Evolutionary conservation across 257 asterid genomes (phyloP).

Genomic region (Plantago ovata): DNA sequence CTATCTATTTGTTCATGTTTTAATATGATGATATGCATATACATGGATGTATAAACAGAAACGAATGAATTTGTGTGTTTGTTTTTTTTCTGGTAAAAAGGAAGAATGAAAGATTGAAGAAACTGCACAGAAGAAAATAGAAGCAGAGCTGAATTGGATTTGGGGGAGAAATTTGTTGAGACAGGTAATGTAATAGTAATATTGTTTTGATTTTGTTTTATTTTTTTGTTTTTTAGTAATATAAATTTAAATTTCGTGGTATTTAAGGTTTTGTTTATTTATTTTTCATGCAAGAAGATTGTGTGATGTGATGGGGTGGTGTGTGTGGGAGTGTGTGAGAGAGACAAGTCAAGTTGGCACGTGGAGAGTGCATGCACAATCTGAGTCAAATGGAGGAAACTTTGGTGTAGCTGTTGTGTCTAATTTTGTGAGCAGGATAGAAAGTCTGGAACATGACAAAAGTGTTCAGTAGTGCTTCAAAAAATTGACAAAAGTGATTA

Average conservation of each 20-base stretch:
- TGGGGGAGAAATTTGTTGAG: constrained; percentile 12
- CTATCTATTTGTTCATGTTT: constrained; percentile 3
- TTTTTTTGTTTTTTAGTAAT: background rate
- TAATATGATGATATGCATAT: background rate
- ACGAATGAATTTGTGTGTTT: background rate
- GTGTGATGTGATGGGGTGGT: background rate
- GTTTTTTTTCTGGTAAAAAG: background rate
- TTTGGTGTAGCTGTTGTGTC: background rate
- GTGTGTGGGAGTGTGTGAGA: constrained; percentile 12
- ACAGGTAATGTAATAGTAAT: background rate
- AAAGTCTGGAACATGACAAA: background rate
- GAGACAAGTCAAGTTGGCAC: constrained; percentile 22
- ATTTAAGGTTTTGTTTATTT: no score
- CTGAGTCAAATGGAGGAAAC: constrained; percentile 18
- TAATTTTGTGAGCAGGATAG: background rate
- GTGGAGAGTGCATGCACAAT: constrained; percentile 36
- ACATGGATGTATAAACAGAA: background rate
- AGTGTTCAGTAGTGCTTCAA: background rate
- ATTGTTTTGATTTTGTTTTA: background rate
- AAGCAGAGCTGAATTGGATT: constrained; percentile 15
- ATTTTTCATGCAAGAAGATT: no score
- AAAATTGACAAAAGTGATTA: background rate
- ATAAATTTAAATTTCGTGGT: background rate
- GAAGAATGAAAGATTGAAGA: constrained; percentile 5
- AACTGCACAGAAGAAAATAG: background rate